Evolutionary conservation across 805 yeast species (phyloP), one percentile per base, ranked within the genome.

Genomic region (Ogataea degrootiae): DNA sequence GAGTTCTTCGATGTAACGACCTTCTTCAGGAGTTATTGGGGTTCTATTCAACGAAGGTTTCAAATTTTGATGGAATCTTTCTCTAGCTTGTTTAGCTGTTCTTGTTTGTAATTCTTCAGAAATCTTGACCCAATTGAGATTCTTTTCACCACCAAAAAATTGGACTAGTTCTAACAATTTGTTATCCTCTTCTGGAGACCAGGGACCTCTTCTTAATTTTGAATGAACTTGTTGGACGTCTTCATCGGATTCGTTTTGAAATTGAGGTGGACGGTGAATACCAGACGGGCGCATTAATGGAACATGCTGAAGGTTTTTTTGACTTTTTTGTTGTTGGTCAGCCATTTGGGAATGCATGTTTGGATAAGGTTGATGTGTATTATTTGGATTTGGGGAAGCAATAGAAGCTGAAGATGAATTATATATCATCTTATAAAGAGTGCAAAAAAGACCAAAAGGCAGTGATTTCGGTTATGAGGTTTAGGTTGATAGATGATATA

Each of bases 41-140:
- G 85, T 68, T 57, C 91, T 77, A 65, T 88, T 87, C 51, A 89
- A 74, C 17, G 83, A 72, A 2, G 97, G 96, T 66, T 90, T 90
- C 55, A 89, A 75, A 67, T 90, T 90, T 68, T 90, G 96, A 63
- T 89, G 96, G 65, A 86, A 89, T 19, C 97, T 75, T 64, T 89
- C 97, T 37, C 97, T 73, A 62, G 96, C 88, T 66, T 89, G 97
- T 62, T 90, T 90, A 6, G 96, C 96, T 2, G 95, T 84, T 53
- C 97, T 73, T 5, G 92, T 76, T 31, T 82, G 83, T 49, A 89
- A 70, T 47, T 77, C 72, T 54, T 82, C 84, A 11, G 96, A 81
- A 17, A 90, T 87, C 49, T 87, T 75, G 6, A 90, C 96, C 97
- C 97, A 89, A 62, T 87, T 87, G 15, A 63, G 46, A 43, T 61